These are phyloP conservation scores for Trichomonas vaginalis DNA, from an alignment of 208 protist genomes.

Conservation along the genomic window DNA sequence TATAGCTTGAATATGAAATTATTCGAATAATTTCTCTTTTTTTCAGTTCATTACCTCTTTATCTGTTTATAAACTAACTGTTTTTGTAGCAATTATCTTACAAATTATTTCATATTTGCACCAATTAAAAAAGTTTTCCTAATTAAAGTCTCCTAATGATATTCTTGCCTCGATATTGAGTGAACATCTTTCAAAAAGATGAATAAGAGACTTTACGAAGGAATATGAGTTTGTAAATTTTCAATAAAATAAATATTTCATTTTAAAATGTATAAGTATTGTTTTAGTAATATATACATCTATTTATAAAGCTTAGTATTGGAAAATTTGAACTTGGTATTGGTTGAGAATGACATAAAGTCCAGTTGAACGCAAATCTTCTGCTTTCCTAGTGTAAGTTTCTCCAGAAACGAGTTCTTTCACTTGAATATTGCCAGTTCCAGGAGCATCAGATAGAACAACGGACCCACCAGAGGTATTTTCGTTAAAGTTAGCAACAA, in stretches of 20 bases:
- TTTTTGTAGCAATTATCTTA: neutral
- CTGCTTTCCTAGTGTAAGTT: neutral
- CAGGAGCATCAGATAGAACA: neutral
- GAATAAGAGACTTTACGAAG: no score
- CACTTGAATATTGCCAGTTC: neutral
- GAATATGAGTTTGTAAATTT: no score
- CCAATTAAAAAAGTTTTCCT: neutral
- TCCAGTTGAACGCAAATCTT: neutral
- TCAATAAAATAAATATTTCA: neutral
- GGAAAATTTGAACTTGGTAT: neutral
- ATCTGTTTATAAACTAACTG: neutral
- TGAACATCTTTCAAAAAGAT: neutral
- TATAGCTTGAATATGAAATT: neutral
- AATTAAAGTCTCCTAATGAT: neutral
- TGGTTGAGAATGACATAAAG: neutral
- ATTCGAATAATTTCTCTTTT: neutral
- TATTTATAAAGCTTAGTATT: neutral
- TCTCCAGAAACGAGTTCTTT: neutral
- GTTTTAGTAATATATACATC: neutral
- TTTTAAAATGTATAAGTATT: neutral
- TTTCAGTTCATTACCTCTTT: neutral
- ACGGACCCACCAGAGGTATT: neutral
- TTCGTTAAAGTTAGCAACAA: neutral
- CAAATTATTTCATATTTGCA: neutral
- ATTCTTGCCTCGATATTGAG: neutral